phyloP scores from a whole-genome alignment of 2,329 filamentous ascomycete genomes.

The Dothideomycetidae sp. region DNA sequence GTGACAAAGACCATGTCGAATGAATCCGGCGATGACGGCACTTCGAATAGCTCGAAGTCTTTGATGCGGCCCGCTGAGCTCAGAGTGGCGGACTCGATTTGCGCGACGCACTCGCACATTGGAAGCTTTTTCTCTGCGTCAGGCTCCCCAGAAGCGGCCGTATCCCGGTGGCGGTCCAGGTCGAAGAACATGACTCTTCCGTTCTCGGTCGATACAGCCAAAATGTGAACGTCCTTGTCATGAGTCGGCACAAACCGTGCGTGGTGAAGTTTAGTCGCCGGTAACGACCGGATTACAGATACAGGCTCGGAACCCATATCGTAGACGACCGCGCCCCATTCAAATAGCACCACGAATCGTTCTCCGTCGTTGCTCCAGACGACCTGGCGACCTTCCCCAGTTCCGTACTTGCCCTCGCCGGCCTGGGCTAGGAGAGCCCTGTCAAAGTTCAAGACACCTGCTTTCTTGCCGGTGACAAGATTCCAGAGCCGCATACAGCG shows the following conservation, averaged over 20 bases:
- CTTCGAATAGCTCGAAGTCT: conserved; percentile 58
- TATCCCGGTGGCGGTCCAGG: conserved; percentile 41
- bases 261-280: conserved; percentile 69
- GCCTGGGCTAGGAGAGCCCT: conserved; percentile 56
- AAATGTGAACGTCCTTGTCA: conserved; percentile 32
- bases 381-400: conserved; percentile 70
- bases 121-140: conserved; percentile 32
- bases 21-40: conserved; percentile 25
- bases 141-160: conserved; percentile 18
- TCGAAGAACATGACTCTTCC: conserved; percentile 75
- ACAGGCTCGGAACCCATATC: conserved; percentile 45
- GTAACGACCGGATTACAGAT: conserved; percentile 15
- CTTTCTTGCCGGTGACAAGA: conserved; percentile 88
- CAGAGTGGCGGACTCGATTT: conserved; percentile 58
- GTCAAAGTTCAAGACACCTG: conserved; percentile 77
- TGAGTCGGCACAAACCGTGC: conserved; percentile 52
- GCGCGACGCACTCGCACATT: conserved; percentile 43
- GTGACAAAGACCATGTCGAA: conserved; percentile 48
- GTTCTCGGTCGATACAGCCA: conserved; percentile 80
- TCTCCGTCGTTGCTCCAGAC: conserved; percentile 64
- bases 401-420: conserved; percentile 61
- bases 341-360: conserved; percentile 81
- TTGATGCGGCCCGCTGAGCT: conserved; percentile 66
- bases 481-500: conserved; percentile 92
- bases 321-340: conserved; percentile 71